Evolutionary conservation across 805 yeast species (phyloP).

Genomic region (Komagataella pastoris): DNA sequence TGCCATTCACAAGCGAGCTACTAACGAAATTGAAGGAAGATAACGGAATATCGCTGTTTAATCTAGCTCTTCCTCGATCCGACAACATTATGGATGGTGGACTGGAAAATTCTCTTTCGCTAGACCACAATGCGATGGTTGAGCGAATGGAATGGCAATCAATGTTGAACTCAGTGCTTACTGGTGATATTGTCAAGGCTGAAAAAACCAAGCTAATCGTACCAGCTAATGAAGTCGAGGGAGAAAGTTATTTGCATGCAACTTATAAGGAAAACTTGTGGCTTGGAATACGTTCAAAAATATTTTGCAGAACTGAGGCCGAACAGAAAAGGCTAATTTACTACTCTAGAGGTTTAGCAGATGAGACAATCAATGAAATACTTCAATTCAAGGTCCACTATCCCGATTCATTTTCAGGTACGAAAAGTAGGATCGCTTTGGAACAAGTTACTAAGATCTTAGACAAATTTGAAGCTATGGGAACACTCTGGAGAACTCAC

Average conservation of each 20-base stretch:
- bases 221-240: slow-evolving; percentile 24
- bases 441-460: slow-evolving; percentile 43
- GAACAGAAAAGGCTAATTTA: slow-evolving; percentile 62
- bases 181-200: slow-evolving; percentile 87
- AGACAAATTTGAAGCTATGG: slow-evolving; percentile 49
- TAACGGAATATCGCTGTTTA: background rate
- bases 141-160: slow-evolving; percentile 95
- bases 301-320: slow-evolving; percentile 65
- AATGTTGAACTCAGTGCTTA: slow-evolving; percentile 78
- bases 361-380: slow-evolving; percentile 58
- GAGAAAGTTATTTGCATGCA: slow-evolving; percentile 36
- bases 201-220: slow-evolving; percentile 71
- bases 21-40: slow-evolving; percentile 6
- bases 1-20: slow-evolving; percentile 17
- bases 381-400: slow-evolving; percentile 45
- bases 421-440: slow-evolving; percentile 18
- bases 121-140: slow-evolving; percentile 18
- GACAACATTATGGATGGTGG: background rate
- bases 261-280: slow-evolving; percentile 64
- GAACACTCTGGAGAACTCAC: slow-evolving; percentile 66
- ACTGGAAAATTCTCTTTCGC: background rate
- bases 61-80: background rate
- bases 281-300: slow-evolving; percentile 77
- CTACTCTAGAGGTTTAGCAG: slow-evolving; percentile 61
- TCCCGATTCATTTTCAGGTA: slow-evolving; percentile 13